Conservation (phyloP, 2,329 filamentous ascomycete species). For the Penicillium griseofulvum region DNA sequence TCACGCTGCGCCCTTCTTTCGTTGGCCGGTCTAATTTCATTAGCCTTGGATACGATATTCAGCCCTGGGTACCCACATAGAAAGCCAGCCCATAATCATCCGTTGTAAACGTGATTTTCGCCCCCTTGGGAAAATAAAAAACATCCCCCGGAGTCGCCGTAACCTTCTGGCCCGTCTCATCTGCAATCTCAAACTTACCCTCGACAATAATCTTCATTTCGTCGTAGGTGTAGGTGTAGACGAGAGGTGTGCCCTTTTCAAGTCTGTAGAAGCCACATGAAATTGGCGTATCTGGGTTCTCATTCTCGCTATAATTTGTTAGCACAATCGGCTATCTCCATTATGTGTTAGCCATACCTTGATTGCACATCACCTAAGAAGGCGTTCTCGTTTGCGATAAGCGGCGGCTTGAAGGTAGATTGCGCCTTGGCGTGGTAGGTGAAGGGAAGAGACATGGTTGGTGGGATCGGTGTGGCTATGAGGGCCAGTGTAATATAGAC, state of each 20-base stretch:
- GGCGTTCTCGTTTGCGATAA: constrained; percentile 67
- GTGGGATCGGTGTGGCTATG: neutral
- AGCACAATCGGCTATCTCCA: neutral
- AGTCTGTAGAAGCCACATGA: constrained; percentile 65
- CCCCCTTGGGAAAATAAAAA: constrained; percentile 66
- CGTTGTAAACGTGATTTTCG: constrained; percentile 65
- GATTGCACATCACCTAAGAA: constrained; percentile 63
- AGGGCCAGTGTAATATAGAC: neutral
- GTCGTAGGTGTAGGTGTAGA: constrained; percentile 68
- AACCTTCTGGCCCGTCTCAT: constrained; percentile 60
- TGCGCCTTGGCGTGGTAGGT: constrained; percentile 59
- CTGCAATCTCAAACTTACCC: constrained; percentile 63
- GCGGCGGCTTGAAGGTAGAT: constrained; percentile 60
- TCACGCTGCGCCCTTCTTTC: constrained; percentile 28
- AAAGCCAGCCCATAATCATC: constrained; percentile 61
- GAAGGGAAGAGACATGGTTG: constrained; percentile 44
- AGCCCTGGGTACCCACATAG: constrained; percentile 41
- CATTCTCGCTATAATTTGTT: constrained; percentile 46
- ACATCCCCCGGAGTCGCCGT: constrained; percentile 62
- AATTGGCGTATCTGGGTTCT: constrained; percentile 59
- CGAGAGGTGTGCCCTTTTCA: constrained; percentile 64
- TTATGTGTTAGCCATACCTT: constrained; percentile 37
- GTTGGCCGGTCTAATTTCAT: constrained; percentile 30
- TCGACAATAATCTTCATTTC: constrained; percentile 74
- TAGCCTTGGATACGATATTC: neutral